phyloP scores from a whole-genome alignment of 73 alveolate genomes.

The Breviolum minutum region DNA sequence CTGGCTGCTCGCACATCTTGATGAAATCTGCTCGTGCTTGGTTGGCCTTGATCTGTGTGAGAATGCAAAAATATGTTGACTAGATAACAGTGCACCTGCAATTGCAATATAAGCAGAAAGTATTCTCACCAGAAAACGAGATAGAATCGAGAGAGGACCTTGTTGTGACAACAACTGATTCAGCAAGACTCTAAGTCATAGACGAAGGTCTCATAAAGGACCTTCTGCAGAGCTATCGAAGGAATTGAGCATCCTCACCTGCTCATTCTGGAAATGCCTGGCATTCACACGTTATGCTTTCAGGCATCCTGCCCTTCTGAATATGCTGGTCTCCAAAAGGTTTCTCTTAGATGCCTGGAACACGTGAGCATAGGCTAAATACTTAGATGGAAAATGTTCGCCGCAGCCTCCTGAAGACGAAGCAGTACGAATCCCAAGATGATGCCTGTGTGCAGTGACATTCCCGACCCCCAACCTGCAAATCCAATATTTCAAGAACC shows the following conservation, averaged over 20 bases:
- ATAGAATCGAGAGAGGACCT: too few species aligned
- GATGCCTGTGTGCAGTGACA: constrained; percentile 12
- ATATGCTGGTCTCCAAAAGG: too few species aligned
- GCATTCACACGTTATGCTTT: too few species aligned
- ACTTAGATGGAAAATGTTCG: not conserved
- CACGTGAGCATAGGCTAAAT: not conserved
- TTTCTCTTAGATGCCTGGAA: too few species aligned
- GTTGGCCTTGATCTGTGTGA: not conserved
- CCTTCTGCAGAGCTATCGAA: not conserved
- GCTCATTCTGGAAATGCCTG: constrained; percentile 41
- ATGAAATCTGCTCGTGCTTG: constrained; percentile 5
- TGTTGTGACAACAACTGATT: too few species aligned
- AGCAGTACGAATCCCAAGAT: constrained; percentile 81
- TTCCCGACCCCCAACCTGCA: not conserved
- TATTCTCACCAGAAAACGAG: too few species aligned
- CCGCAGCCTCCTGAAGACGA: constrained; percentile 66
- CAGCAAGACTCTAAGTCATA: not conserved
- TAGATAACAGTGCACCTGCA: too few species aligned
- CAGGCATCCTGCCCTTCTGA: too few species aligned
- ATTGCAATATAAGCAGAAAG: too few species aligned
- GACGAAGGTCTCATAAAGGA: not conserved
- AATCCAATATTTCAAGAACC: not conserved
- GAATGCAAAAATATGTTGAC: too few species aligned
- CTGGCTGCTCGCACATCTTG: not conserved
- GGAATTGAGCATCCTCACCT: not conserved